Evolutionary conservation across 2,329 filamentous ascomycete species (phyloP), one percentile per base, ranked within the genome.

Genomic region (Aspergillus transmontanensis): DNA sequence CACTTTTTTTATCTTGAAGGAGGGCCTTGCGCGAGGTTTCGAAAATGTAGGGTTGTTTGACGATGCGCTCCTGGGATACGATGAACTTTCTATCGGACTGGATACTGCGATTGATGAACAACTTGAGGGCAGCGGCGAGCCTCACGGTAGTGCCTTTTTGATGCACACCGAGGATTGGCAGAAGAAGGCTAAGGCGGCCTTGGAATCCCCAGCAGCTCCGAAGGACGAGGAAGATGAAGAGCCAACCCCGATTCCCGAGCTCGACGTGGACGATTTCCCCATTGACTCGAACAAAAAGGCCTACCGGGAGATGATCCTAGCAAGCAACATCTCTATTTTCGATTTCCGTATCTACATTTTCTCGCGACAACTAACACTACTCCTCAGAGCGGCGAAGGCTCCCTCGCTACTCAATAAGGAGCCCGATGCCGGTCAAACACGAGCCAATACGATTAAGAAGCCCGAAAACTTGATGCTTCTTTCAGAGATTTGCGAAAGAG

Each of bases 1-100:
- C 78, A 99, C 95, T 0, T 99, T 99, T 76, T 99, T 99, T 76
- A 94, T 99, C 19, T 84, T 99, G 10, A 99, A 99, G 73, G 95
- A 99, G 77, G 95, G 95, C 0, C 81, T 99, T 41, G 94, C 95
- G 1, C 87, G 92, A 68, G 96, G 94, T 0, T 97, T 99, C 69
- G 96, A 99, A 77, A 98, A 92, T 74, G 94, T 98, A 3, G 96
- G 96, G 0, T 83, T 99, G 11, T 92, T 97, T 10, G 95, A 99
- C 73, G 95, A 99, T 83, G 94, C 95, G 3, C 81, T 99, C 45
- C 91, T 95, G 5, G 93, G 93, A 16, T 99, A 99, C 71, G 95
- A 98, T 76, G 94, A 99, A 80, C 87, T 99, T 11, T 91, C 91
- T 48, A 88, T 94, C 57, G 94, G 94, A 0, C 82, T 99, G 34